These are phyloP conservation scores for Xylariomycetidae sp. DNA, from an alignment of 2,329 filamentous ascomycete genomes.

Conservation along the genomic window DNA sequence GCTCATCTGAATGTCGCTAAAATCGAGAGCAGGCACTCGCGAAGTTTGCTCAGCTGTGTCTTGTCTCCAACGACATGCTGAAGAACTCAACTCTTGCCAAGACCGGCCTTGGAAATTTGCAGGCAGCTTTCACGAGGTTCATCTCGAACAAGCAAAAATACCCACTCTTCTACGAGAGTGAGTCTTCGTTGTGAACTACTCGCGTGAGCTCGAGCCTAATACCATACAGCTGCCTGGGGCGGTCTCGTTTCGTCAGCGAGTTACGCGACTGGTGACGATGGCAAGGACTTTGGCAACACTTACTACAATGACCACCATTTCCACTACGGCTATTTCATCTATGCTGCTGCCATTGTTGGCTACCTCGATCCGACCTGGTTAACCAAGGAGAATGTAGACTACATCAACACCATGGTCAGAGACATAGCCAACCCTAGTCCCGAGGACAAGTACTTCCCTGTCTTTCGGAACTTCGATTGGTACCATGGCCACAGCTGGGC, in stretches of 20 bases:
- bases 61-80: conserved; percentile 58
- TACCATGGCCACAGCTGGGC: conserved; percentile 94
- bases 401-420: conserved; percentile 76
- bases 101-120: conserved; percentile 54
- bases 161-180: conserved; percentile 59
- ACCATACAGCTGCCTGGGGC: conserved; percentile 58
- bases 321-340: conserved; percentile 85
- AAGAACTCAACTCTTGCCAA: conserved; percentile 51
- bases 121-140: conserved; percentile 61
- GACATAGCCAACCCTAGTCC: conserved; percentile 73
- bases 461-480: conserved; percentile 85
- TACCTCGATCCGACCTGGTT: conserved; percentile 74
- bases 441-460: conserved; percentile 70
- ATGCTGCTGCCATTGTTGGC: conserved; percentile 76
- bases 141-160: conserved; percentile 61
- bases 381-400: conserved; percentile 59
- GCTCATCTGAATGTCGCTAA: conserved; percentile 2
- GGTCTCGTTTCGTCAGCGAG: conserved; percentile 72
- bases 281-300: conserved; percentile 83
- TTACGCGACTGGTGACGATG: conserved; percentile 62
- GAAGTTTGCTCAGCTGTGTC: conserved; percentile 67
- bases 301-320: conserved; percentile 75
- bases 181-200: conserved; percentile 19
- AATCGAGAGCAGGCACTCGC: conserved; percentile 50
- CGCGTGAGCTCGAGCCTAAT: neutral